These are phyloP conservation scores for Calonectria naviculata DNA, from an alignment of 2,329 filamentous ascomycete species.

Conservation along the genomic window DNA sequence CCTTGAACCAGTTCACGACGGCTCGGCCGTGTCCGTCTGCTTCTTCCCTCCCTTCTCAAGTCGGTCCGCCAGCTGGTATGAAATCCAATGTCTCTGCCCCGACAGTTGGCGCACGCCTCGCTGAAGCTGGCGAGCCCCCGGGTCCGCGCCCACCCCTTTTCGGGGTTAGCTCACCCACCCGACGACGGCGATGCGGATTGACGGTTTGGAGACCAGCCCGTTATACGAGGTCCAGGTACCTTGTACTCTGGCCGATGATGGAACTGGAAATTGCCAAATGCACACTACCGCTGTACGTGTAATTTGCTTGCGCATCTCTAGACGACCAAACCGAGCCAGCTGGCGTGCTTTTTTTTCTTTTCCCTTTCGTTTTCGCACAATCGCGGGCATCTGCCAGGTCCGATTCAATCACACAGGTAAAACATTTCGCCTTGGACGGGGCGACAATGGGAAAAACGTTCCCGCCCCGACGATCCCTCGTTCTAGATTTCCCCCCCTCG, in stretches of 20 bases:
- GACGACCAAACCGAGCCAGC: neutral
- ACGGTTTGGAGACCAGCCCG: constrained; percentile 1
- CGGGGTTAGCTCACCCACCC: constrained; percentile 16
- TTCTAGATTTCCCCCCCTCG: neutral
- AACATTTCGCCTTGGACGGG: neutral
- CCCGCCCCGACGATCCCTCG: neutral
- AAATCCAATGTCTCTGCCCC: constrained; percentile 21
- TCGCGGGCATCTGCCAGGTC: neutral
- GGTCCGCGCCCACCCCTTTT: neutral
- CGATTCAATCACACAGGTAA: neutral
- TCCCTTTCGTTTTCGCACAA: neutral
- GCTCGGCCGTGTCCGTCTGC: neutral
- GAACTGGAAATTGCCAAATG: neutral
- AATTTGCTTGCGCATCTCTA: neutral
- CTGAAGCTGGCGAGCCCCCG: neutral
- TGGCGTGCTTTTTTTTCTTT: neutral
- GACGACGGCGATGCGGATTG: constrained; percentile 6
- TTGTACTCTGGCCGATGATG: constrained; percentile 3
- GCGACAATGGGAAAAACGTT: neutral
- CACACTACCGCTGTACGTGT: constrained; percentile 2
- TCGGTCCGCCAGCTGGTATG: constrained; percentile 2
- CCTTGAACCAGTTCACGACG: neutral
- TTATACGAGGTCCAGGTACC: constrained; percentile 16
- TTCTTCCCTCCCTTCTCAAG: neutral
- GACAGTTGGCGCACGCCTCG: constrained; percentile 16